Evolutionary conservation across 345 rosid species (phyloP).

Genomic region (Zanthoxylum bungeanum): DNA sequence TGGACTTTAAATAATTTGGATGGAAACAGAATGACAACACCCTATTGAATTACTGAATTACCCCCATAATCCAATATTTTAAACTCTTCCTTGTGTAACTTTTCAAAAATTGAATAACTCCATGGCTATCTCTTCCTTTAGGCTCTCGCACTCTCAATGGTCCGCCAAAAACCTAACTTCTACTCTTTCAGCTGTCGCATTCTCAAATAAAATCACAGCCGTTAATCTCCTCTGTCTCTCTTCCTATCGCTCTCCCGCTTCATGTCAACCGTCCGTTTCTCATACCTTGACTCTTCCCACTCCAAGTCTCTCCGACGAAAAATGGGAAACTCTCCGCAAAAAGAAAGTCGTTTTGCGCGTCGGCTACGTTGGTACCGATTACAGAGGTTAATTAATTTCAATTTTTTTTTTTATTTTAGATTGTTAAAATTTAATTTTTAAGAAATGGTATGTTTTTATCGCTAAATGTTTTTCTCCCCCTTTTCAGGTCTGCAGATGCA

Average conservation of each 20-base stretch:
- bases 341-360: conserved; percentile 83
- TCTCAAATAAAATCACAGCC: not conserved
- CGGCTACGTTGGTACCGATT: conserved; percentile 80
- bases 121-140: not conserved
- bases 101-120: no score
- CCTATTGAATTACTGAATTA: no score
- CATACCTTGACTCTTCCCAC: not conserved
- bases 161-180: not conserved
- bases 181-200: conserved; percentile 13
- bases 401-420: not conserved
- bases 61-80: no score
- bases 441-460: not conserved
- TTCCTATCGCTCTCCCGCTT: not conserved
- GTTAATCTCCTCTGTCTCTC: not conserved
- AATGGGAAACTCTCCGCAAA: conserved; percentile 75
- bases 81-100: no score
- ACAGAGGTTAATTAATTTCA: conserved; percentile 47
- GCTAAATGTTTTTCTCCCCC: not conserved
- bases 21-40: no score
- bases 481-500: conserved; percentile 76
- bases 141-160: not conserved
- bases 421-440: not conserved
- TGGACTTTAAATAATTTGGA: no score
- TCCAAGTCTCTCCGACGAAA: conserved; percentile 18
- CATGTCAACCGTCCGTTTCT: conserved; percentile 19